Evolutionary conservation across 139 green algal genomes (phyloP), one percentile per base, ranked within the genome.

Genomic region (Picochlorum sp.): DNA sequence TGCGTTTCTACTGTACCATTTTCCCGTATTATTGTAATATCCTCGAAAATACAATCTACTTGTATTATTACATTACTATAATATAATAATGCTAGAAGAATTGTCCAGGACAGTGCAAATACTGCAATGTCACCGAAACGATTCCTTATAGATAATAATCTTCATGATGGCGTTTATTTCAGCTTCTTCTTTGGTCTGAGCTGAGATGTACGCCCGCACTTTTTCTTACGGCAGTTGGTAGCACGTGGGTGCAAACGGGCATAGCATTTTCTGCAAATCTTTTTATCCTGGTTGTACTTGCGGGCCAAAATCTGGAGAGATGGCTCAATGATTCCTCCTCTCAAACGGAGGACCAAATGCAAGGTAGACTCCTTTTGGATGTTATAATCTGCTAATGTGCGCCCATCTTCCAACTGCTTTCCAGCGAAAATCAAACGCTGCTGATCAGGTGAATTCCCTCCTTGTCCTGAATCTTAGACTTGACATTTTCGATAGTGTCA

Each of bases 181-280:
- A 92, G 68, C 83, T 94, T 94, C 87, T 95, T 95, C 85, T 96
- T 96, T 65, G 82, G 85, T 41, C 89, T 82, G 69, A 95, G 79
- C 76, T 94, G 86, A 74, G 78, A 86, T 60, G 71, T 90, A 75
- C 90, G 88, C 15, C 88, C 88, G 73, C 88, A 96, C 74, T 91
- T 95, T 86, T 97, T 91, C 75, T 91, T 95, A 63, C 91, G 80
- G 91, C 94, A 99, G 88, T 99, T 99, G 31, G 83, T 85, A 44
- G 94, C 94, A 55, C 91, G 81, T 4, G 94, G 92, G 81, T 97
- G 92, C 77, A 99, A 86, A 74, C 94, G 91, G 20, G 94, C 94
- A 68, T 99, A 99, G 88, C 94, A 99, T 92, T 98, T 98, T 83
- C 93, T 88, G 90, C 93, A 98, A 74, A 98, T 94, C 76, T 92